These are phyloP conservation scores for Saprolegnia diclina DNA, from an alignment of 352 stramenopile genomes.

Conservation along the genomic window DNA sequence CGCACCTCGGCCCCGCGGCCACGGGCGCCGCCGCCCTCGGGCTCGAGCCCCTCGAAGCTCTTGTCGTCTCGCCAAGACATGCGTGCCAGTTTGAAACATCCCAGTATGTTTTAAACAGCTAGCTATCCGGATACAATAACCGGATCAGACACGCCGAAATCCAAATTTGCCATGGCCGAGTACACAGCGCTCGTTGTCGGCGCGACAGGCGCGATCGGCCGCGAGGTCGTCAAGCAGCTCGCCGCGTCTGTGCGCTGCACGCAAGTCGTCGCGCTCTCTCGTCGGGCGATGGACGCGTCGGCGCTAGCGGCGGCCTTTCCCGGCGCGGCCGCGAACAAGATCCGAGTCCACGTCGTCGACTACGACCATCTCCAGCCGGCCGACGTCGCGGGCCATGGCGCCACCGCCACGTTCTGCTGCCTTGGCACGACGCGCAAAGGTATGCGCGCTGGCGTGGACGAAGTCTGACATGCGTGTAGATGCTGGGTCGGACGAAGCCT, in stretches of 20 bases:
- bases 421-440: constrained; percentile 65
- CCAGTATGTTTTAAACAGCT: neutral
- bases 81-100: constrained; percentile 5
- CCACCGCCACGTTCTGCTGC: constrained; percentile 65
- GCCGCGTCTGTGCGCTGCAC: constrained; percentile 47
- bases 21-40: constrained; percentile 28
- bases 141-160: neutral
- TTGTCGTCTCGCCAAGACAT: constrained; percentile 65
- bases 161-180: constrained; percentile 17
- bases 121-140: too few species aligned
- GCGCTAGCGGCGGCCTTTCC: constrained; percentile 40
- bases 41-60: constrained; percentile 53
- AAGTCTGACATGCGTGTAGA: constrained; percentile 25
- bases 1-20: constrained; percentile 25
- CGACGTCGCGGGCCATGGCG: constrained; percentile 34
- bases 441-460: constrained; percentile 5
- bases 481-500: constrained; percentile 55
- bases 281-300: constrained; percentile 45
- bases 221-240: constrained; percentile 63
- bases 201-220: constrained; percentile 62
- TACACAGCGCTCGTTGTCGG: constrained; percentile 50
- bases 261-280: constrained; percentile 54
- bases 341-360: constrained; percentile 17
- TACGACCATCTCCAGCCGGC: constrained; percentile 19
- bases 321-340: neutral